These are phyloP conservation scores for Candida oleophila DNA, from an alignment of 805 yeast species.

Conservation along the genomic window DNA sequence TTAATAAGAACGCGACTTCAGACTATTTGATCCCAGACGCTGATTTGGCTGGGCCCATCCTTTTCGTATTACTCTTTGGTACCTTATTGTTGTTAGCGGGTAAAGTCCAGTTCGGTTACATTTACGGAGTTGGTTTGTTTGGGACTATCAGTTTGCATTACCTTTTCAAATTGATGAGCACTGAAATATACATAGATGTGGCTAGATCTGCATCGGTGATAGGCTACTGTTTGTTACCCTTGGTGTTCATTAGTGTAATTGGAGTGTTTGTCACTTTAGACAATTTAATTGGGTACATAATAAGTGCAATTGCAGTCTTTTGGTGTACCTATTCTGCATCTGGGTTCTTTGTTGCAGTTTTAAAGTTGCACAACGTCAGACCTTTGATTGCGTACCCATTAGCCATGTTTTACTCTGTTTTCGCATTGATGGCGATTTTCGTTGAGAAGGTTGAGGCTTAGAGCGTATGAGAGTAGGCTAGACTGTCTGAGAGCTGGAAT, in stretches of 20 bases:
- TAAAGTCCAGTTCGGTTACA: slow-evolving; percentile 93
- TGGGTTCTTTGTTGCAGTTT: slow-evolving; percentile 84
- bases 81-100: slow-evolving; percentile 80
- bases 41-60: slow-evolving; percentile 92
- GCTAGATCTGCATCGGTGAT: slow-evolving; percentile 83
- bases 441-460: slow-evolving; percentile 39
- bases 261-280: slow-evolving; percentile 70
- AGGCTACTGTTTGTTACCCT: slow-evolving; percentile 90
- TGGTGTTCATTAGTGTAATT: slow-evolving; percentile 73
- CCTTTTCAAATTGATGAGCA: slow-evolving; percentile 85
- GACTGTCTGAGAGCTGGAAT: no score
- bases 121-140: slow-evolving; percentile 91
- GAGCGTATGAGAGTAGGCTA: not conserved
- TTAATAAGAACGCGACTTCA: slow-evolving; percentile 50
- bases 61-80: slow-evolving; percentile 87
- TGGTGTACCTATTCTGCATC: slow-evolving; percentile 96
- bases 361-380: slow-evolving; percentile 82
- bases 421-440: slow-evolving; percentile 94
- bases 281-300: slow-evolving; percentile 67
- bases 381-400: slow-evolving; percentile 91
- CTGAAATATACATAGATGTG: slow-evolving; percentile 52
- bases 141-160: slow-evolving; percentile 85
- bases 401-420: slow-evolving; percentile 85
- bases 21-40: slow-evolving; percentile 80
- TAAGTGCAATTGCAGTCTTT: slow-evolving; percentile 64